Conservation (phyloP, 306 rosid species). For the Lathyrus oleraceus region DNA sequence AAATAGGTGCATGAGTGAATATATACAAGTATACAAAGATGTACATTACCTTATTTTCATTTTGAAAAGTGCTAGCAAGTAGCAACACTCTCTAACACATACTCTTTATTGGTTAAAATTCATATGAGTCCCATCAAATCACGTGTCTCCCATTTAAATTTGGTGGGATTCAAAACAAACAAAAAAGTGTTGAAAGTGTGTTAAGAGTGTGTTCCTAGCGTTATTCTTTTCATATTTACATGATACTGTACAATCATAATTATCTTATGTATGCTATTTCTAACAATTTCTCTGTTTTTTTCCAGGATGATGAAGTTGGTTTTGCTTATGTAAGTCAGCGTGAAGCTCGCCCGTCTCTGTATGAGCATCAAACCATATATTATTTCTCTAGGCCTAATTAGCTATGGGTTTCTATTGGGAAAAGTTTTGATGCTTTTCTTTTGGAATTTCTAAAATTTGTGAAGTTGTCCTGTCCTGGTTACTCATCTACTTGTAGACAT, state of each 20-base stretch:
- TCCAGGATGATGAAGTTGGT: conserved; percentile 86
- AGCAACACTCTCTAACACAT: too few species aligned
- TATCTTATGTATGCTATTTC: not conserved
- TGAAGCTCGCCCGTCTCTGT: conserved; percentile 90
- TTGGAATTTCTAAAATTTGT: conserved; percentile 18
- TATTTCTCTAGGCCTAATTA: conserved; percentile 24
- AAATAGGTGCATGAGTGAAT: not conserved
- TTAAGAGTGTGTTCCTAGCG: too few species aligned
- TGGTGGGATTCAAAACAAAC: too few species aligned
- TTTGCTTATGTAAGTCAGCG: conserved; percentile 92
- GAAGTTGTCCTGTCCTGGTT: not conserved
- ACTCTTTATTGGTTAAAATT: too few species aligned
- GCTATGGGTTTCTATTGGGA: conserved; percentile 13
- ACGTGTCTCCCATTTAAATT: too few species aligned
- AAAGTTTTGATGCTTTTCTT: conserved; percentile 19
- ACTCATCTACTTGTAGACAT: conserved; percentile 18
- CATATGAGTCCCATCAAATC: too few species aligned
- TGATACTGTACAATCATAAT: not conserved
- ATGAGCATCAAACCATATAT: conserved; percentile 54
- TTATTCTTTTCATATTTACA: not conserved
- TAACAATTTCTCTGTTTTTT: conserved; percentile 24
- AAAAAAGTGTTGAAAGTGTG: too few species aligned
- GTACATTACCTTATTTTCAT: not conserved
- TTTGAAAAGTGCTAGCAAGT: too few species aligned
- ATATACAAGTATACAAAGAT: not conserved